Evolutionary conservation across 2,329 filamentous ascomycete species (phyloP).

Genomic region (Conoideocrella luteorostrata): DNA sequence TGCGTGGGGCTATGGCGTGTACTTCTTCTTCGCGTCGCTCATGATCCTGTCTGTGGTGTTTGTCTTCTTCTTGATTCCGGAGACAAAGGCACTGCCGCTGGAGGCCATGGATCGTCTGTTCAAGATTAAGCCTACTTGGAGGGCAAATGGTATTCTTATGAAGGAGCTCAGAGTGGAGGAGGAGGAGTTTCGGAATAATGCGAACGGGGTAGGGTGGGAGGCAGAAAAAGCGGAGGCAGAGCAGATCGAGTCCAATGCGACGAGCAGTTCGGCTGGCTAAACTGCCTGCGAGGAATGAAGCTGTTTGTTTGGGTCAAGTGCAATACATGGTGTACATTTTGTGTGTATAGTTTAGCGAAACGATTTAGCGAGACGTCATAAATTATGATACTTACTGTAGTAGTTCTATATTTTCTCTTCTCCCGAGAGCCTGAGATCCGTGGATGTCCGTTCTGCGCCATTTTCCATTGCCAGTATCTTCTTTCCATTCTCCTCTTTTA

Average conservation of each 20-base stretch:
- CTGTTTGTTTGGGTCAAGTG: too few species aligned
- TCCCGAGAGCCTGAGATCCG: too few species aligned
- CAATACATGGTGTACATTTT: too few species aligned
- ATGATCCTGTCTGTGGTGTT: slow-evolving; percentile 54
- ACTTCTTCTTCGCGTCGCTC: slow-evolving; percentile 61
- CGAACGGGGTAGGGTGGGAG: slow-evolving; percentile 18
- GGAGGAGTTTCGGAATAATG: slow-evolving; percentile 25
- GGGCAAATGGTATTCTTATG: slow-evolving; percentile 38
- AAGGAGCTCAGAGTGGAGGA: slow-evolving; percentile 31
- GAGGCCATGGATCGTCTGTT: slow-evolving; percentile 62
- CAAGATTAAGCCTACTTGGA: slow-evolving; percentile 36
- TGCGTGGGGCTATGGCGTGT: slow-evolving; percentile 55
- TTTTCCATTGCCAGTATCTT: too few species aligned
- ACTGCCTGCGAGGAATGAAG: too few species aligned
- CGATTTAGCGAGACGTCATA: too few species aligned
- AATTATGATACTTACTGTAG: too few species aligned
- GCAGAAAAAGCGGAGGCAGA: slow-evolving; percentile 23
- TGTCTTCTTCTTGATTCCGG: slow-evolving; percentile 56
- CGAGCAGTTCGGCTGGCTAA: too few species aligned
- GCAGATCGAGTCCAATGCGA: slow-evolving; percentile 21
- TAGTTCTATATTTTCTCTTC: too few species aligned
- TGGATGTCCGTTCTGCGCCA: too few species aligned
- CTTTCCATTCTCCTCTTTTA: too few species aligned
- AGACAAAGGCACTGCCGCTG: slow-evolving; percentile 60
- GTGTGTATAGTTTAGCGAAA: too few species aligned